phyloP scores from a whole-genome alignment of 139 green algal species.

The Chlamydomonas sp. region DNA sequence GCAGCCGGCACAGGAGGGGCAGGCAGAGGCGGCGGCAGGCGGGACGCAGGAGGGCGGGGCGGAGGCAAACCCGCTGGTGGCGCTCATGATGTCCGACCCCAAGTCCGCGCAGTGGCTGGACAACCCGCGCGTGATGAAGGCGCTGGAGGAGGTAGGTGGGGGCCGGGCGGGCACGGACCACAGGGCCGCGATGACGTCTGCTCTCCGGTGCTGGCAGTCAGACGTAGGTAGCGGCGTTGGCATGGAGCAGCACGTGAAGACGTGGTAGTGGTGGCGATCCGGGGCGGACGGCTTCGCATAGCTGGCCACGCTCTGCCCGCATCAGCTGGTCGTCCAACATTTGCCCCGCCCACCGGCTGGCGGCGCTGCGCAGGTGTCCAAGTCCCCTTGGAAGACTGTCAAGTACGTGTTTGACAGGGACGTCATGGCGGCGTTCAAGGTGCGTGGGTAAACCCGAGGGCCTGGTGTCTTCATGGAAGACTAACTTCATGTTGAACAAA shows the following conservation, averaged over 20 bases:
- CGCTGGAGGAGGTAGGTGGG: slow-evolving; percentile 28
- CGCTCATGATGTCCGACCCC: slow-evolving; percentile 23
- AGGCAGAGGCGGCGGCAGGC: background rate
- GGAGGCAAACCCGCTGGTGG: slow-evolving; percentile 16
- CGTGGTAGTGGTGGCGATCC: background rate
- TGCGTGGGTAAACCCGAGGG: background rate
- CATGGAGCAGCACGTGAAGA: background rate
- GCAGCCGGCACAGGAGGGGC: background rate
- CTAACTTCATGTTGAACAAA: no score
- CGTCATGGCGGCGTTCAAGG: slow-evolving; percentile 48
- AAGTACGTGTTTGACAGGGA: slow-evolving; percentile 56
- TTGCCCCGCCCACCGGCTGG: no score
- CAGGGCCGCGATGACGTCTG: no score
- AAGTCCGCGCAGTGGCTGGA: slow-evolving; percentile 3
- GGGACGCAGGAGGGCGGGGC: background rate
- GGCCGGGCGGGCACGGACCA: background rate
- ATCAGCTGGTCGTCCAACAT: no score
- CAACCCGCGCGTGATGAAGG: slow-evolving; percentile 33
- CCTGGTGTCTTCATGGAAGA: background rate
- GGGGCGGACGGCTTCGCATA: no score
- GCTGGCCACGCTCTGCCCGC: no score
- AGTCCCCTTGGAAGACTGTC: slow-evolving; percentile 48
- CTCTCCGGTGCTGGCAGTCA: no score
- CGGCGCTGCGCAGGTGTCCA: slow-evolving; percentile 15
- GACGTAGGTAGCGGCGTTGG: no score